phyloP scores from a whole-genome alignment of 2,329 filamentous ascomycete genomes.

The Simplicillium sp. region DNA sequence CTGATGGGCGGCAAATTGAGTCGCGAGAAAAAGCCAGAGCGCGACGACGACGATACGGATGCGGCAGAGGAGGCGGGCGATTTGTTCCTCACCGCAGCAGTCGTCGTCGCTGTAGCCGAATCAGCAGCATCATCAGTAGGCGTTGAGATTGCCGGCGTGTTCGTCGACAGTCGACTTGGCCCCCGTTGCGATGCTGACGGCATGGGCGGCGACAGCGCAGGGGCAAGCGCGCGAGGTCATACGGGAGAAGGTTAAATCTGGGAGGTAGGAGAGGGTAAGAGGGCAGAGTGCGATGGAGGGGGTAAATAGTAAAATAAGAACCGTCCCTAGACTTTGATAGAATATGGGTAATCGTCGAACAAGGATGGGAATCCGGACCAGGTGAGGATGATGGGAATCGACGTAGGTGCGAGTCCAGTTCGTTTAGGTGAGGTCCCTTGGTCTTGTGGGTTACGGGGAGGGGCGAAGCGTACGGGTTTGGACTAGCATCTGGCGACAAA shows the following conservation, averaged over 20 bases:
- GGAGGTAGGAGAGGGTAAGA: not conserved
- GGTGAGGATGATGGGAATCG: too few relatives aligned
- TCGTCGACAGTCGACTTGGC: not conserved
- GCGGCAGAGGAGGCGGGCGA: conserved; percentile 14
- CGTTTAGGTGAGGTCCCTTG: too few relatives aligned
- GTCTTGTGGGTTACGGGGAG: too few relatives aligned
- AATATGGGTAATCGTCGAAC: too few relatives aligned
- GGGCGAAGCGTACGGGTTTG: too few relatives aligned
- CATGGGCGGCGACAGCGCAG: conserved; percentile 6
- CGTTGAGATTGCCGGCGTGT: not conserved
- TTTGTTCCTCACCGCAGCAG: conserved; percentile 7
- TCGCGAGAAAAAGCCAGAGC: conserved; percentile 38
- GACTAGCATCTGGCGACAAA: too few relatives aligned
- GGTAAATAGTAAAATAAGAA: not conserved
- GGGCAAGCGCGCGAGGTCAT: conserved; percentile 3
- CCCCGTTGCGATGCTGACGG: conserved; percentile 4
- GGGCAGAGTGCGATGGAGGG: not conserved
- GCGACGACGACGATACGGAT: conserved; percentile 13
- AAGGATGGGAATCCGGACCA: too few relatives aligned
- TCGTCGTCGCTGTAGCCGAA: conserved; percentile 13
- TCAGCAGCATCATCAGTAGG: not conserved
- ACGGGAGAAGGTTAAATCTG: not conserved
- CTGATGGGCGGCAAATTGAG: conserved; percentile 32
- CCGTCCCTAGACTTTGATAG: too few relatives aligned
- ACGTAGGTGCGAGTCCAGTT: too few relatives aligned